Percentiles rank a stretch among this genome's conserved stretches.
Conservation (phyloP, 768 basidiomycete species). For the Exidia glandulosa region DNA sequence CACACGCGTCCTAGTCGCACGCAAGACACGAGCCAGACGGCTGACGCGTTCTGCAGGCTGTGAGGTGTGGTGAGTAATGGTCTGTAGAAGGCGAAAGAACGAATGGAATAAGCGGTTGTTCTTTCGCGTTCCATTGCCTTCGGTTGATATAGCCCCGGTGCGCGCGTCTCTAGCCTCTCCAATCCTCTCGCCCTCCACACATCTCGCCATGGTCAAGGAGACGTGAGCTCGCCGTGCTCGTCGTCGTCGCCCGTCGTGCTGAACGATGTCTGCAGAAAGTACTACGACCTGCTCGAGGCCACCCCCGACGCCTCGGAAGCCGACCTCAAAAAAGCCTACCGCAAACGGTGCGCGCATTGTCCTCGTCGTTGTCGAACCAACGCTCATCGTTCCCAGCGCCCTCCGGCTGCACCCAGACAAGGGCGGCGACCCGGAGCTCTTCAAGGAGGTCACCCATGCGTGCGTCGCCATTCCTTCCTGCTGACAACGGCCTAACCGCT, state of each 20-base stretch:
- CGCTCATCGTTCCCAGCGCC: constrained; percentile 38
- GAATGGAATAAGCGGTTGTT: not conserved
- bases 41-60: too few species aligned
- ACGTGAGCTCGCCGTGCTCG: constrained; percentile 5
- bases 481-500: constrained; percentile 7
- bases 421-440: constrained; percentile 90
- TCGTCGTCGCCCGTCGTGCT: not conserved
- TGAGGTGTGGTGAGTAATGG: constrained; percentile 1
- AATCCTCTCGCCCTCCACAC: not conserved
- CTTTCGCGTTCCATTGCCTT: not conserved
- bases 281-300: constrained; percentile 87
- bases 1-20: too few species aligned
- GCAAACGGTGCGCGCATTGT: constrained; percentile 59
- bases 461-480: constrained; percentile 32
- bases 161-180: not conserved
- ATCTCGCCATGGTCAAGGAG: constrained; percentile 10
- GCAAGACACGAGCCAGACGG: too few species aligned
- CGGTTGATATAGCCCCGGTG: not conserved
- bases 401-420: constrained; percentile 84
- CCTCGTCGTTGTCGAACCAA: constrained; percentile 1
- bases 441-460: constrained; percentile 97
- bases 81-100: not conserved
- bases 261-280: constrained; percentile 45
- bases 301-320: constrained; percentile 63
- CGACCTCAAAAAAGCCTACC: constrained; percentile 92